Evolutionary conservation across 2,329 filamentous ascomycete genomes (phyloP).

Genomic region (Aspergillus terreus): DNA sequence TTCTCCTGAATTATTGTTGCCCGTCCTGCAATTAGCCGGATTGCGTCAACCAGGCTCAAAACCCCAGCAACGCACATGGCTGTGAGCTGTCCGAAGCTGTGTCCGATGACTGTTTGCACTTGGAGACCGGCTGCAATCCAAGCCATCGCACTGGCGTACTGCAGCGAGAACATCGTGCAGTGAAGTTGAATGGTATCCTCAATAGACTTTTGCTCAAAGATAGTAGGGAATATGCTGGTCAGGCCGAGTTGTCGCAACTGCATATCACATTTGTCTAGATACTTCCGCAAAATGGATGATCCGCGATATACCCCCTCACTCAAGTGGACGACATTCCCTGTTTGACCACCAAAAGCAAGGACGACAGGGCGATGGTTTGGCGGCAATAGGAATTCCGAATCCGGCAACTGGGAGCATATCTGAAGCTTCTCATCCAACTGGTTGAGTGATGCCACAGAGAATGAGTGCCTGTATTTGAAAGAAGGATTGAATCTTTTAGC

Average conservation of each 20-base stretch:
- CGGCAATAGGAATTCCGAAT: background rate
- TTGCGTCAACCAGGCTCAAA: background rate
- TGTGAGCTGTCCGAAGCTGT: background rate
- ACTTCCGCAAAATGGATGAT: background rate
- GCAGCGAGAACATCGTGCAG: background rate
- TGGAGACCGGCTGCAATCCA: background rate
- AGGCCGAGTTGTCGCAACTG: background rate
- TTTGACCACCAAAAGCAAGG: background rate
- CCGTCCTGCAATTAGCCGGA: background rate
- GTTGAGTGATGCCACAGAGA: too few species aligned
- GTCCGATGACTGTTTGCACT: background rate
- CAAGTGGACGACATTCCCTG: background rate
- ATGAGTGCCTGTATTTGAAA: too few species aligned
- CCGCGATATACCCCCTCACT: background rate
- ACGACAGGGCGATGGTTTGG: background rate
- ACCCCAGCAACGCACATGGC: background rate
- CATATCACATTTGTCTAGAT: background rate
- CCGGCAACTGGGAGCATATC: background rate
- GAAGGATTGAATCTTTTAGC: too few species aligned
- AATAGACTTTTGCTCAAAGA: background rate
- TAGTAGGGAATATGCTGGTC: background rate
- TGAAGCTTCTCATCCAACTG: too few species aligned
- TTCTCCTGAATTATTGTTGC: background rate
- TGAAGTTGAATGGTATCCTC: background rate
- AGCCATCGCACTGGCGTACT: background rate